A percentile compares a stretch with the other conserved stretches of the same genome.
phyloP scores from a whole-genome alignment of 2,329 filamentous ascomycete genomes.

The Blastomyces silverae region DNA sequence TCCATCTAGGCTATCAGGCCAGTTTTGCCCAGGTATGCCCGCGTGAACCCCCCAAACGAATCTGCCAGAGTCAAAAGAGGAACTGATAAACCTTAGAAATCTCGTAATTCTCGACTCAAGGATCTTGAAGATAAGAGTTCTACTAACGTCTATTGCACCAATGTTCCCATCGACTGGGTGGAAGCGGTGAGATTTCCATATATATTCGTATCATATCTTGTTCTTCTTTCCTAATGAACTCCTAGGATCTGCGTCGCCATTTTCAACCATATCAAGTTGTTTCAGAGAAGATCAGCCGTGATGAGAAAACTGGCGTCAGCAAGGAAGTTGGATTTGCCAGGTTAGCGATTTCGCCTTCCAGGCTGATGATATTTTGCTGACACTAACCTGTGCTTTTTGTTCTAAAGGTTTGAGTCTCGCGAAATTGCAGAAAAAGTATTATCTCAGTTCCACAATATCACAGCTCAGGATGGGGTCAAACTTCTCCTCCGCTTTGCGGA shows the following conservation, averaged over 20 bases:
- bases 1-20: slow-evolving; percentile 90
- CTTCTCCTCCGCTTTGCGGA: slow-evolving; percentile 96
- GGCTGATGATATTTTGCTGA: slow-evolving; percentile 14
- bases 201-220: slow-evolving; percentile 20
- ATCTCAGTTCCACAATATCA: slow-evolving; percentile 71
- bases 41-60: background rate
- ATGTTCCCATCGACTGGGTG: slow-evolving; percentile 83
- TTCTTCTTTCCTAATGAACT: slow-evolving; percentile 19
- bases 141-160: slow-evolving; percentile 97
- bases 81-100: slow-evolving; percentile 58
- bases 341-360: slow-evolving; percentile 45
- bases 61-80: slow-evolving; percentile 27
- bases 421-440: slow-evolving; percentile 89
- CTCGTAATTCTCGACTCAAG: slow-evolving; percentile 96
- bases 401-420: slow-evolving; percentile 71
- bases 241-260: slow-evolving; percentile 64
- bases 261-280: slow-evolving; percentile 58
- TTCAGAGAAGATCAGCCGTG: slow-evolving; percentile 91
- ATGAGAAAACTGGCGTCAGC: slow-evolving; percentile 76
- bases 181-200: slow-evolving; percentile 60
- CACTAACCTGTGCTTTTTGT: slow-evolving; percentile 20
- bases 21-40: slow-evolving; percentile 79
- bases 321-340: slow-evolving; percentile 96
- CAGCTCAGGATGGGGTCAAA: slow-evolving; percentile 71
- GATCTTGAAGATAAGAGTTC: slow-evolving; percentile 83